Percentiles rank a stretch among this genome's conserved stretches.
Evolutionary conservation across 257 asterid species (phyloP).

Genomic region (Forsythia viridissima): DNA sequence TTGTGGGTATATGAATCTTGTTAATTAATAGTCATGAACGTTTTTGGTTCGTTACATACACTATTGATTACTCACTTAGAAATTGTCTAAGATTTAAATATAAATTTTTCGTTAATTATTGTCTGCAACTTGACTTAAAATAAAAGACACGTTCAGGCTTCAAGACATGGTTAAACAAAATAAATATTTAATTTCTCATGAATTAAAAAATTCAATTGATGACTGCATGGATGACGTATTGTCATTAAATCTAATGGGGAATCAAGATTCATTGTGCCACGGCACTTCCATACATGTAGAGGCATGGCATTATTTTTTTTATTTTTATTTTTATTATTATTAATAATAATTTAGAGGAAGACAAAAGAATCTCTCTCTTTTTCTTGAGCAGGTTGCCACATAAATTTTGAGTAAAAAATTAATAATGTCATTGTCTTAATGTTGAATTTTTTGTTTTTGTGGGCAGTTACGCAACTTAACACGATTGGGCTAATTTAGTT

Average conservation of each 20-base stretch:
- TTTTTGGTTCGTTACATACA: constrained; percentile 34
- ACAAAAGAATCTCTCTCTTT: constrained; percentile 2
- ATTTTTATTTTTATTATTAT: no score
- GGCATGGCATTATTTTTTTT: neutral
- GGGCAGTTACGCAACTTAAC: constrained; percentile 22
- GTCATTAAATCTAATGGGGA: constrained; percentile 2
- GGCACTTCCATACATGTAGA: constrained; percentile 26
- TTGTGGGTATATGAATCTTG: no score
- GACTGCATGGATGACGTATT: constrained; percentile 40
- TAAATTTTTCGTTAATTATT: neutral
- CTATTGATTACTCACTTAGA: constrained; percentile 2
- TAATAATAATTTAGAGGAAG: neutral
- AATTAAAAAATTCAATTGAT: constrained; percentile 12
- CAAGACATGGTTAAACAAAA: no score
- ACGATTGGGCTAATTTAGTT: constrained; percentile 15
- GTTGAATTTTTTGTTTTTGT: constrained; percentile 8
- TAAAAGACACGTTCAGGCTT: no score
- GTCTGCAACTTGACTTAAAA: neutral
- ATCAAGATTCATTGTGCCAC: neutral
- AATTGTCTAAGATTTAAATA: constrained; percentile 23
- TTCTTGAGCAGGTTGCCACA: constrained; percentile 44
- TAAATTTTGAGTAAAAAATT: constrained; percentile 18
- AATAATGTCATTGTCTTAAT: constrained; percentile 23
- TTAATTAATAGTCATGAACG: neutral
- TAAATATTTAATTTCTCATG: no score